Evolutionary conservation across 345 rosid species (phyloP).

Genomic region (Populus nigra): DNA sequence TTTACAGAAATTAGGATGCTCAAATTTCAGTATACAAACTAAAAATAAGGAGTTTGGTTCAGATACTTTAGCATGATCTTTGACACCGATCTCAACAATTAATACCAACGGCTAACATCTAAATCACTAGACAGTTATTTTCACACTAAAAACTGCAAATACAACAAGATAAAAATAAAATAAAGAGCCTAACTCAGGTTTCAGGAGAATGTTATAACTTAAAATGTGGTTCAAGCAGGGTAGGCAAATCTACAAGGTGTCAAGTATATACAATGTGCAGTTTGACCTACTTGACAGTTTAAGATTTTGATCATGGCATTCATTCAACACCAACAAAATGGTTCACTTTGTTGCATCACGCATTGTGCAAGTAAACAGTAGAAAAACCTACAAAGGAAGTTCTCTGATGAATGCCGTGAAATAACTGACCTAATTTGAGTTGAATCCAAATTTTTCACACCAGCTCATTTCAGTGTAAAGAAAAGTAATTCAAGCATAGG

Average conservation of each 20-base stretch:
- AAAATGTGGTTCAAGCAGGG: background rate
- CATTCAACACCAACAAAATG: background rate
- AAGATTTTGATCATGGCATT: background rate
- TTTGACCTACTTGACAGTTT: background rate
- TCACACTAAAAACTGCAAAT: background rate
- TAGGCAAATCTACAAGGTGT: background rate
- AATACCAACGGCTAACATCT: background rate
- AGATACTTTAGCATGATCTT: background rate
- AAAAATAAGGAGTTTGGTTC: background rate
- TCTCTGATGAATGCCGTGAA: background rate
- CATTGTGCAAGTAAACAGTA: background rate
- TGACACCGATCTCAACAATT: background rate
- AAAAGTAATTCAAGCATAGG: background rate
- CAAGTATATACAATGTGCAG: background rate
- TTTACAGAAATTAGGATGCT: conserved; percentile 21
- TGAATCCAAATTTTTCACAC: background rate
- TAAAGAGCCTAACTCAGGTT: background rate
- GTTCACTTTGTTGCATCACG: background rate
- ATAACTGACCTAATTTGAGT: background rate
- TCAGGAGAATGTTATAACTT: background rate
- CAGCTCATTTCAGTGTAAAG: background rate
- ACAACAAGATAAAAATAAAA: background rate
- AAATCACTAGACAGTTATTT: background rate
- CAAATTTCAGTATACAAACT: background rate
- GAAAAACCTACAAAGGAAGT: background rate